Evolutionary conservation across 352 stramenopile genomes (phyloP).

Genomic region (Phytophthora chlamydospora): DNA sequence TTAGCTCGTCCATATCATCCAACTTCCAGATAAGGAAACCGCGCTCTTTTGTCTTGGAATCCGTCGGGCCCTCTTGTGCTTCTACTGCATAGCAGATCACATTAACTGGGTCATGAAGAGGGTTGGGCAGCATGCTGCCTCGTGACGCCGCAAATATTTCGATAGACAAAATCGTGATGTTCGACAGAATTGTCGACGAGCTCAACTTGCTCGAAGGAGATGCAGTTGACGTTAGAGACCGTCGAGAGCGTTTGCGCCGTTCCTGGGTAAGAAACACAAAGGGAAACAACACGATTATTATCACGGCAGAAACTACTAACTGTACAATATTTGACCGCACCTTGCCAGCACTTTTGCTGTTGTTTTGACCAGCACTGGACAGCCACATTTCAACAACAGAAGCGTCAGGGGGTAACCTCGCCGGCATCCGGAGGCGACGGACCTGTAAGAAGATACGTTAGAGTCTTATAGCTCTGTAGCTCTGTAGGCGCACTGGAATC

Average conservation of each 20-base stretch:
- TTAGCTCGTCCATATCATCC: slow-evolving; percentile 28
- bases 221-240: slow-evolving; percentile 20
- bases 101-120: slow-evolving; percentile 64
- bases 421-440: slow-evolving; percentile 47
- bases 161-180: slow-evolving; percentile 82
- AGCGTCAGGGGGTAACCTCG: slow-evolving; percentile 41
- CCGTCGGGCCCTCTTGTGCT: slow-evolving; percentile 68
- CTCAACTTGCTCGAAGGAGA: slow-evolving; percentile 29
- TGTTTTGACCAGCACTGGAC: slow-evolving; percentile 10
- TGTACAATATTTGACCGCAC: slow-evolving; percentile 17
- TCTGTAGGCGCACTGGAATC: not conserved
- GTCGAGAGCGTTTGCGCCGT: slow-evolving; percentile 27
- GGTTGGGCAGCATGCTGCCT: slow-evolving; percentile 71
- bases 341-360: slow-evolving; percentile 17
- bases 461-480: not conserved
- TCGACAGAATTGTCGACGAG: slow-evolving; percentile 49
- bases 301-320: not conserved
- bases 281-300: not conserved
- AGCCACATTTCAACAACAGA: slow-evolving; percentile 43
- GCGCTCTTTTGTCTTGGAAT: slow-evolving; percentile 54
- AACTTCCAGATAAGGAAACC: slow-evolving; percentile 52
- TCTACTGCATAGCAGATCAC: slow-evolving; percentile 75
- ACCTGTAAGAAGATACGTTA: slow-evolving; percentile 25
- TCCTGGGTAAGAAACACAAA: slow-evolving; percentile 2
- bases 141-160: slow-evolving; percentile 72